Evolutionary conservation across 441 rosid species (phyloP), one percentile per base, ranked within the genome.

Genomic region (Aleurites moluccanus): DNA sequence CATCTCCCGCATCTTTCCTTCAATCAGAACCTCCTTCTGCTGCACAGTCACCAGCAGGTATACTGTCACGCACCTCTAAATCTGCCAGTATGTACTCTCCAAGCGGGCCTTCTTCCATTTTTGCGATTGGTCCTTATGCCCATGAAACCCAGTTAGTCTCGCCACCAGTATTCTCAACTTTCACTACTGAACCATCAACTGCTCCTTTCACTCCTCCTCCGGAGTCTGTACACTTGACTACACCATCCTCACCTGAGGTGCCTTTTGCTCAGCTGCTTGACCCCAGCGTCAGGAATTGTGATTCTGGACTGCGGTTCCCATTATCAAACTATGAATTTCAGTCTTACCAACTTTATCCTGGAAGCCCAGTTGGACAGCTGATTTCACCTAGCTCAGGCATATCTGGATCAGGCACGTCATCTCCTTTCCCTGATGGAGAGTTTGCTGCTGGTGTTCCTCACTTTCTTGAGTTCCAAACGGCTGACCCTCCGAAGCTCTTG

Each of bases 181-280:
- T 92, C 82, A 90, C 90, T 28, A 92, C 99, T 1, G 97, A 95
- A 85, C 99, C 99, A 28, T 95, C 99, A 64, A 91, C 99, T 44
- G 93, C 99, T 71, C 98, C 98, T 5, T 78, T 92, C 70, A 95
- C 98, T 45, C 99, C 99, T 10, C 99, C 98, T 50, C 90, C 87
- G 0, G 95, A 95, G 70, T 92, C 92, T 40, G 77, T 91, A 79
- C 92, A 91, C 83, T 79, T 90, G 81, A 89, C 93, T 66, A 90
- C 92, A 15, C 99, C 99, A 27, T 92, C 99, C 70, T 95, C 99
- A 0, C 99, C 99, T 0, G 98, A 92, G 86, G 97, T 95, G 30
- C 99, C 99, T 53, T 95, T 95, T 82, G 99, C 99, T 49, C 97
- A 81, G 82, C 77, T 94, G 49, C 84, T 92, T 75, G 90, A 88